phyloP scores from a whole-genome alignment of 306 rosid genomes.

The Inga oerstediana region DNA sequence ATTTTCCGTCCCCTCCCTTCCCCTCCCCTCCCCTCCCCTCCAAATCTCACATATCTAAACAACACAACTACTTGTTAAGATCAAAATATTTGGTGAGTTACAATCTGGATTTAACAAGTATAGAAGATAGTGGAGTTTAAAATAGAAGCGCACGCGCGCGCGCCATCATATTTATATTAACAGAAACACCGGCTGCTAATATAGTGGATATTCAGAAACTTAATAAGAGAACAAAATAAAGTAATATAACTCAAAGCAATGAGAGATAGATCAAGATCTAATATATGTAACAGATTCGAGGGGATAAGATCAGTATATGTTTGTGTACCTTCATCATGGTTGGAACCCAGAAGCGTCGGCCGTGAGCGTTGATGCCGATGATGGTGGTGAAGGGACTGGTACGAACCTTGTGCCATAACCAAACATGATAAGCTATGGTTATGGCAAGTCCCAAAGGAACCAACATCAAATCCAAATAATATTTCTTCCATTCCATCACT shows the following conservation, averaged over 20 bases:
- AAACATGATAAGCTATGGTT: constrained; percentile 60
- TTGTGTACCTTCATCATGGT: constrained; percentile 75
- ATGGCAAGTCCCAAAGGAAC: constrained; percentile 76
- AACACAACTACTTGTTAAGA: background rate
- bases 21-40: too few relatives aligned
- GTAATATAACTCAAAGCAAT: background rate
- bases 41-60: background rate
- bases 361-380: constrained; percentile 66
- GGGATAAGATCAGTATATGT: background rate
- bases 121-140: background rate
- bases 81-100: background rate
- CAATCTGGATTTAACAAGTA: background rate
- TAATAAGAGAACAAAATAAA: background rate
- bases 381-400: constrained; percentile 72
- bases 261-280: background rate
- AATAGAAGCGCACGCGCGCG: too few relatives aligned
- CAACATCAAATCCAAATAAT: constrained; percentile 72
- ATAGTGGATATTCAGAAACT: background rate
- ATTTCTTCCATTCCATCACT: constrained; percentile 76
- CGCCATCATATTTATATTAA: background rate
- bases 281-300: background rate
- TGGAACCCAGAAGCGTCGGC: constrained; percentile 80
- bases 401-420: constrained; percentile 85
- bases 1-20: too few relatives aligned
- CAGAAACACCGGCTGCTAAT: background rate